phyloP scores from a whole-genome alignment of 202 grass and related monocot genomes.

The Setaria viridis region DNA sequence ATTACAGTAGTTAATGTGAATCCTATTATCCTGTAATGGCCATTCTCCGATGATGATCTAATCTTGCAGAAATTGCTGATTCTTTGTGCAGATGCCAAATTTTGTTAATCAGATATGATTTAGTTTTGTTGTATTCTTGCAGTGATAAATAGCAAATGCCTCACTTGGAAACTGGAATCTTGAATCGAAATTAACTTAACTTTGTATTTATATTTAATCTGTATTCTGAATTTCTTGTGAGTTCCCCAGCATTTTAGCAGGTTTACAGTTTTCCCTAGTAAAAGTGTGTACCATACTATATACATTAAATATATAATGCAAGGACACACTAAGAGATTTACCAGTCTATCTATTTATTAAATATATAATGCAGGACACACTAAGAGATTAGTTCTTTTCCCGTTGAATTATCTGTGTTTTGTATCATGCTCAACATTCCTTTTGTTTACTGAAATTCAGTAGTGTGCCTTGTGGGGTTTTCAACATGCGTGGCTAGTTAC shows the following conservation, averaged over 20 bases:
- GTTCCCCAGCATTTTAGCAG: background rate
- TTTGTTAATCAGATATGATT: background rate
- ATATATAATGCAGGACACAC: no score
- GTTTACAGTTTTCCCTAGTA: background rate
- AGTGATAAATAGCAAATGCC: background rate
- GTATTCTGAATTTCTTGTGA: background rate
- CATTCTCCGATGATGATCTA: background rate
- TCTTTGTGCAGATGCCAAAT: slow-evolving; percentile 1
- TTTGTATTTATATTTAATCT: background rate
- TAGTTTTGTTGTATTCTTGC: background rate
- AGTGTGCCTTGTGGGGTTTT: background rate
- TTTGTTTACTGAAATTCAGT: background rate
- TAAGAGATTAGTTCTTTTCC: background rate
- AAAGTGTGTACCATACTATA: background rate
- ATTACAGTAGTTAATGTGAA: background rate
- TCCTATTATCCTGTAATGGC: background rate
- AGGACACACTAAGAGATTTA: background rate
- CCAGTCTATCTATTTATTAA: no score
- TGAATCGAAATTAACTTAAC: background rate
- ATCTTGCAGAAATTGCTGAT: background rate
- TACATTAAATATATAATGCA: background rate
- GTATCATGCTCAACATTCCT: background rate
- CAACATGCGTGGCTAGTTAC: background rate
- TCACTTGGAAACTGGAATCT: background rate
- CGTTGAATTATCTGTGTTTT: background rate